Conservation (phyloP, 2,329 filamentous ascomycete genomes). For the Verticillium nubilum region DNA sequence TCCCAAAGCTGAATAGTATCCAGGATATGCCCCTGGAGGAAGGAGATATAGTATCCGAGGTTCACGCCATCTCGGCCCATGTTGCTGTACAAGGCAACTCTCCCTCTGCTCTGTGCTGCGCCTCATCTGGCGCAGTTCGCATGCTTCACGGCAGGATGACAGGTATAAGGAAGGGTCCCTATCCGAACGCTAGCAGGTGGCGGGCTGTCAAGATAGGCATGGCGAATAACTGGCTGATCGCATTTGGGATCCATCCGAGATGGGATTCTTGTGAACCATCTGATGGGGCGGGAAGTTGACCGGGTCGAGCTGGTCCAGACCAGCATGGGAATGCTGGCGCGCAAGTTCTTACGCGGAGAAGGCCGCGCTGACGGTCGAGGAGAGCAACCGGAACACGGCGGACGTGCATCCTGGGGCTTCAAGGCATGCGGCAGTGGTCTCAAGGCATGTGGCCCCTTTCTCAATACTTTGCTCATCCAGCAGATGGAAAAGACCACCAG, state of each 20-base stretch:
- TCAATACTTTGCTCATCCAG: no score
- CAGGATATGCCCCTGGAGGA: constrained; percentile 16
- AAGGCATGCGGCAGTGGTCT: no score
- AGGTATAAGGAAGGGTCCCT: constrained; percentile 9
- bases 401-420: neutral
- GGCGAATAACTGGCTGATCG: constrained; percentile 1
- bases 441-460: no score
- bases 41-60: constrained; percentile 12
- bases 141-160: neutral
- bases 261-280: neutral
- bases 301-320: constrained; percentile 31
- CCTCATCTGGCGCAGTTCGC: neutral
- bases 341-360: constrained; percentile 19
- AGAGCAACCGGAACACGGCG: neutral
- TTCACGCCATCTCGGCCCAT: constrained; percentile 24
- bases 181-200: constrained; percentile 20
- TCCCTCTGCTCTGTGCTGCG: constrained; percentile 24
- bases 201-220: constrained; percentile 1
- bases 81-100: constrained; percentile 36
- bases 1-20: constrained; percentile 20
- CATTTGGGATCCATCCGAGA: constrained; percentile 13
- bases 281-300: neutral
- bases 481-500: neutral
- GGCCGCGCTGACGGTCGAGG: constrained; percentile 20
- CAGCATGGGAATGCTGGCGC: constrained; percentile 32